Percentiles rank a stretch among this genome's conserved stretches.
Conservation (phyloP, 208 protist genomes). For the Trypanosoma rangeli region DNA sequence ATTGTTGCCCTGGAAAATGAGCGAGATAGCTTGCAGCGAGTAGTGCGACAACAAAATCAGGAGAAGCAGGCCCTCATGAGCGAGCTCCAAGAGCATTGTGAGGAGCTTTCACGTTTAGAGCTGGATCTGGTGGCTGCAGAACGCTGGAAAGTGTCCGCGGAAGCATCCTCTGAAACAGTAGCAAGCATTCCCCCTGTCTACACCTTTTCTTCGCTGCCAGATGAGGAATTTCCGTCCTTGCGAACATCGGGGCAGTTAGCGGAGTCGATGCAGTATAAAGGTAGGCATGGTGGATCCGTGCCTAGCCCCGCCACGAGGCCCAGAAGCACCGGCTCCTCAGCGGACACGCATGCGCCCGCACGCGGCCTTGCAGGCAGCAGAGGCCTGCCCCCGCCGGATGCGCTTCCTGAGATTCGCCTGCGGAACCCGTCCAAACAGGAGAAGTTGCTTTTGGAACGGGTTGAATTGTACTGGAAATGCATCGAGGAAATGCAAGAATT, state of each 20-base stretch:
- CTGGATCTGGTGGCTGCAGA: constrained; percentile 46
- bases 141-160: constrained; percentile 24
- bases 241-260: constrained; percentile 9
- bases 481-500: constrained; percentile 50
- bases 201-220: constrained; percentile 5
- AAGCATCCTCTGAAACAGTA: not conserved
- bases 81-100: constrained; percentile 42
- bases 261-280: constrained; percentile 10
- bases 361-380: not conserved
- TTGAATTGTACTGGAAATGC: constrained; percentile 53
- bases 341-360: not conserved
- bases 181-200: not conserved
- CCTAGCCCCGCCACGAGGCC: not conserved
- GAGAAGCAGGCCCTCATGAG: constrained; percentile 35
- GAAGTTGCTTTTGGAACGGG: constrained; percentile 52
- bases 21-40: constrained; percentile 42
- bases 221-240: constrained; percentile 7
- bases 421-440: constrained; percentile 65
- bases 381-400: constrained; percentile 34
- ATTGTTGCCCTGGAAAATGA: constrained; percentile 36
- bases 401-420: constrained; percentile 52
- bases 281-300: constrained; percentile 2
- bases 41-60: constrained; percentile 31
- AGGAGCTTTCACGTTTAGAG: constrained; percentile 40
- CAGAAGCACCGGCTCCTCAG: not conserved